Conservation (phyloP, 345 rosid species). For the Corchorus capsularis region DNA sequence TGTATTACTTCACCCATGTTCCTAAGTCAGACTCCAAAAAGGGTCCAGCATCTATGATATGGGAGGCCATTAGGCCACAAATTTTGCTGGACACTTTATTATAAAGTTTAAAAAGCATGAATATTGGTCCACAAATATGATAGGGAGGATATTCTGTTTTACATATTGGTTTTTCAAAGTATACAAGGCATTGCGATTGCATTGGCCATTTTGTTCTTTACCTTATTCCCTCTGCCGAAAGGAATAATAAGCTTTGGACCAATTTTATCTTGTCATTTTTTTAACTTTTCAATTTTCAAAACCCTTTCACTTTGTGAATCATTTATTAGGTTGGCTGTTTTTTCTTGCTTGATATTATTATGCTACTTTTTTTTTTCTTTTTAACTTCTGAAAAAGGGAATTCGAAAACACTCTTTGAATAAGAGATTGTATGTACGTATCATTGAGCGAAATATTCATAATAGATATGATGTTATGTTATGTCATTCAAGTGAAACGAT, state of each 20-base stretch:
- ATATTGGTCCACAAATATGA: conserved; percentile 20
- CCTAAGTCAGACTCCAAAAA: neutral
- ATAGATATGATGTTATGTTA: too few species aligned
- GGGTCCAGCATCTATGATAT: neutral
- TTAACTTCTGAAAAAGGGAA: neutral
- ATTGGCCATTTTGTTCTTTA: neutral
- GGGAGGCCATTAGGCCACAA: neutral
- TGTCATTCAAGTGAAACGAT: too few species aligned
- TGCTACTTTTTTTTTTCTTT: neutral
- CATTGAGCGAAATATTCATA: too few species aligned
- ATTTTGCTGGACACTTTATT: neutral
- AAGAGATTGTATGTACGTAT: too few species aligned
- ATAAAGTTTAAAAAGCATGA: neutral
- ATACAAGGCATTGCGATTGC: neutral
- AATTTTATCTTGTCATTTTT: neutral
- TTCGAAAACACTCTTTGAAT: too few species aligned
- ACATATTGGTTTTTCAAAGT: neutral
- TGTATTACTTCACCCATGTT: neutral
- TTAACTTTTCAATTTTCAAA: neutral
- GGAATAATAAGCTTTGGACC: neutral
- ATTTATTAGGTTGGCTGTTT: neutral
- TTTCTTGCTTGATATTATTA: neutral
- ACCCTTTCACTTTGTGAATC: neutral
- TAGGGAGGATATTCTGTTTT: neutral
- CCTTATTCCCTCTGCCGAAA: neutral